Evolutionary conservation across 345 rosid species (phyloP), one percentile per base, ranked within the genome.

Genomic region (Rubroshorea leprosula): DNA sequence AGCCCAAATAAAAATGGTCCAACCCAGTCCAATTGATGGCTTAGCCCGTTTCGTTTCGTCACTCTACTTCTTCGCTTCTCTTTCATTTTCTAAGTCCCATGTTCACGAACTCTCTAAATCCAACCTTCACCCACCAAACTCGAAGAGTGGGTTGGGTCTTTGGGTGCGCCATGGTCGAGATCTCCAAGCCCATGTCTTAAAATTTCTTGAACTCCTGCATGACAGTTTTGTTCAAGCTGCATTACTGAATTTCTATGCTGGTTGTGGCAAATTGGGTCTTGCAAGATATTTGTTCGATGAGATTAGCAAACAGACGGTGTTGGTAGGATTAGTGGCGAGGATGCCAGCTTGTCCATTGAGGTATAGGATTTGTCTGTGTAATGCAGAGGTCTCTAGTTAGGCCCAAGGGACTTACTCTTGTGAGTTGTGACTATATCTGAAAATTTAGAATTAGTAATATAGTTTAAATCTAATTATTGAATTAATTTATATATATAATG

Each of bases 351-450:
- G 31, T 68, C 69, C 9, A 31, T 51, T 7, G 79, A 76, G 67
- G 75, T 62, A 22, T 71, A 81, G 45, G 1, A 41, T 35, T 68
- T 83, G 74, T 83, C 45, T 23, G 18, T 23, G 66, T 73, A 51
- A 71, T 86, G 87, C 83, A 68, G 46, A 53, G 31, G 11, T 62
- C 72, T 24, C 9, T 24, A 27, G 54, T 83, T 50, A 79, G 64
- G 71, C 94, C 90, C 26, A 83, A 79, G 18, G 94, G 81, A 51
- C 62, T 86, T 46, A 76, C 85, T 39, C 66, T 86, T 4, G 94
- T 81, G 35, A n/a, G n/a, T n/a, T n/a, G n/a, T n/a, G n/a, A n/a
- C n/a, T n/a, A n/a, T n/a, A n/a, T n/a, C n/a, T n/a, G n/a, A n/a
- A n/a, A n/a, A n/a, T n/a, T n/a, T n/a, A n/a, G n/a, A n/a, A n/a